These are phyloP conservation scores for Mucor plumbeus DNA, from an alignment of 371 early-diverging fungal genomes.

Conservation along the genomic window DNA sequence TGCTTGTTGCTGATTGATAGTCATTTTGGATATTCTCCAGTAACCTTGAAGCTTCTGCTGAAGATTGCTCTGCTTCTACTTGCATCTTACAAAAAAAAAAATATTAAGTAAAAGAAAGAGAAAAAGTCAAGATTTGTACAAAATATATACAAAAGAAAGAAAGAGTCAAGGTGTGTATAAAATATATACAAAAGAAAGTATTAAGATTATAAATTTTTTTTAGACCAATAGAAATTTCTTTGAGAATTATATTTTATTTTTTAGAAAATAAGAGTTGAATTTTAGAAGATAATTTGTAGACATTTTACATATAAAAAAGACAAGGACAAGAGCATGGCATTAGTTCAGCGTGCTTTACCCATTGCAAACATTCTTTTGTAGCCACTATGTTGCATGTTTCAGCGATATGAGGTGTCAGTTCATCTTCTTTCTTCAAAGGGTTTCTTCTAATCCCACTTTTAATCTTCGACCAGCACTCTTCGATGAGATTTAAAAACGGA, in stretches of 20 bases:
- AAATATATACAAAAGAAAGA: background rate
- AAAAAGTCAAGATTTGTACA: no score
- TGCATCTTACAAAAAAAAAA: background rate
- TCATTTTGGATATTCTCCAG: background rate
- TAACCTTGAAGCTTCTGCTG: background rate
- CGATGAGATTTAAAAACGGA: conserved; percentile 20
- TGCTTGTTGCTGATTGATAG: background rate
- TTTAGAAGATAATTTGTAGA: no score
- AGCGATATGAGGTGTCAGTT: conserved; percentile 12
- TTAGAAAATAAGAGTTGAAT: no score
- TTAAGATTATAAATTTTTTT: no score
- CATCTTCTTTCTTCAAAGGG: conserved; percentile 8
- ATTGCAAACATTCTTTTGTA: conserved; percentile 10
- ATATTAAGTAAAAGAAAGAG: background rate
- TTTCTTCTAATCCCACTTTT: conserved; percentile 17
- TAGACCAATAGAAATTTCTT: no score
- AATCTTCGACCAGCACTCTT: conserved; percentile 24
- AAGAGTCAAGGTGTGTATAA: background rate
- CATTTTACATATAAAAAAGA: no score
- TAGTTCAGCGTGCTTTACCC: conserved; percentile 14
- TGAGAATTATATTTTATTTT: no score
- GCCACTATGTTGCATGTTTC: conserved; percentile 14
- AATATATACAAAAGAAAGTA: no score
- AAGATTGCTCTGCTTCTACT: background rate
- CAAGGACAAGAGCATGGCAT: no score